Conservation (phyloP, 306 rosid species). For the Castanopsis chinensis region DNA sequence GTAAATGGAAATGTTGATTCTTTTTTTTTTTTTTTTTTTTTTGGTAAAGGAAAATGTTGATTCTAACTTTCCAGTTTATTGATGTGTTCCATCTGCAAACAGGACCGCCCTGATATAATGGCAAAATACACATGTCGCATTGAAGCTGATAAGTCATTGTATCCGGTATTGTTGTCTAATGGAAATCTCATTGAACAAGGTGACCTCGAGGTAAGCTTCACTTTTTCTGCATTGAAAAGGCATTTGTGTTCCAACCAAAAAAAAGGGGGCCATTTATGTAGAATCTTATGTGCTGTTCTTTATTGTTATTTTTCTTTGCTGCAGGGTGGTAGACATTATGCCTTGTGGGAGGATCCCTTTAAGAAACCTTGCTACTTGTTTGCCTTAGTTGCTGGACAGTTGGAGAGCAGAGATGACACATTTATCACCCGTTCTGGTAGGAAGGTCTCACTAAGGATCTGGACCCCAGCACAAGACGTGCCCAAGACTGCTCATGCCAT, state of each 20-base stretch:
- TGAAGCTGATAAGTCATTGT: conserved; percentile 79
- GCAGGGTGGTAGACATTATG: conserved; percentile 91
- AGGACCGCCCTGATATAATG: conserved; percentile 99
- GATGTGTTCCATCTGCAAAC: conserved; percentile 36
- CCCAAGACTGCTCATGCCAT: conserved; percentile 96
- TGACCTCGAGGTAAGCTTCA: conserved; percentile 68
- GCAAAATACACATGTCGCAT: conserved; percentile 84
- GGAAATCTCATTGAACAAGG: conserved; percentile 90
- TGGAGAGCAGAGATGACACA: conserved; percentile 79
- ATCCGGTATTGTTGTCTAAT: conserved; percentile 93
- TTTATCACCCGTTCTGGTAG: conserved; percentile 75
- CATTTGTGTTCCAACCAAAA: neutral
- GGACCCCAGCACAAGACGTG: conserved; percentile 88
- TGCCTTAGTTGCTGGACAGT: conserved; percentile 98
- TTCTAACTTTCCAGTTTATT: conserved; percentile 18
- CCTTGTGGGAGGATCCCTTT: conserved; percentile 96
- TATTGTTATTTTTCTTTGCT: conserved; percentile 20
- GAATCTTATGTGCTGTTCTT: conserved; percentile 22
- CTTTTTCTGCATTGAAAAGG: conserved; percentile 8
- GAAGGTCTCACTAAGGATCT: conserved; percentile 79
- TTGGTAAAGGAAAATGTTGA: neutral
- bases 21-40: too few species aligned
- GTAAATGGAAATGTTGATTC: conserved; percentile 6
- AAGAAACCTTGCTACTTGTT: conserved; percentile 98
- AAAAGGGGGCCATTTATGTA: neutral